Base-by-base conservation (phyloP, 306 rosid species). In the Prinsepia uniflora region DNA sequence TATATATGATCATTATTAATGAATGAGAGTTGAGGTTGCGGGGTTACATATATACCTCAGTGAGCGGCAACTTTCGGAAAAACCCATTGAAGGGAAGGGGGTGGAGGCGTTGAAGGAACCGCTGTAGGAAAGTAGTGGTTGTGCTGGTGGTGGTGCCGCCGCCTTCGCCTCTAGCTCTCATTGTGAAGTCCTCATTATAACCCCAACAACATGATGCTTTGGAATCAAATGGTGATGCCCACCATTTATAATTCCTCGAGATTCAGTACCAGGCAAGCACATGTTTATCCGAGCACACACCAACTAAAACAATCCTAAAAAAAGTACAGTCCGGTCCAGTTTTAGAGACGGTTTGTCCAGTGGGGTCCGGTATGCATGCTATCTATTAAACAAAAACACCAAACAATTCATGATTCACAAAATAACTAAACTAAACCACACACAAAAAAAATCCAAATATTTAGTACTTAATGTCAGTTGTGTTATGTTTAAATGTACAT, bases 201-300 rank as follows among this genome's bases (percentile, higher is more conserved):
- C 71, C 74, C 57, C 77, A 44, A 34, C 65, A 18, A 7, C 55
- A 22, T 65, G 79, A 22, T 65, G 79, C 73, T 81, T 85, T 77
- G 84, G 75, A 56, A 61, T 55, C 78, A 75, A 70, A 79, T 49
- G 24, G 14, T 86, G 67, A 56, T 63, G 63, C 5, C 71, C 84
- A 83, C 67, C 85, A 84, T 84, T 86, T 87, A 82, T 78, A 75
- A 75, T 56, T 74, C 78, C 94, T 85, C 86, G 88, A 87, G 92
- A 82, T 83, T 87, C 89, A 83, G 87, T 56, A 68, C 86, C 82
- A 19, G 84, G 74, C 9, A 55, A 12, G 89, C 90, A 87, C 96
- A 88, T 90, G 82, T 65, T 76, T 82, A 54, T 78, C 78, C 62
- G 44, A 69, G 43, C 46, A 67, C 66, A 36, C 36, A 72, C 22